Conservation (phyloP, 768 basidiomycete species). For the Pisolithus orientalis region DNA sequence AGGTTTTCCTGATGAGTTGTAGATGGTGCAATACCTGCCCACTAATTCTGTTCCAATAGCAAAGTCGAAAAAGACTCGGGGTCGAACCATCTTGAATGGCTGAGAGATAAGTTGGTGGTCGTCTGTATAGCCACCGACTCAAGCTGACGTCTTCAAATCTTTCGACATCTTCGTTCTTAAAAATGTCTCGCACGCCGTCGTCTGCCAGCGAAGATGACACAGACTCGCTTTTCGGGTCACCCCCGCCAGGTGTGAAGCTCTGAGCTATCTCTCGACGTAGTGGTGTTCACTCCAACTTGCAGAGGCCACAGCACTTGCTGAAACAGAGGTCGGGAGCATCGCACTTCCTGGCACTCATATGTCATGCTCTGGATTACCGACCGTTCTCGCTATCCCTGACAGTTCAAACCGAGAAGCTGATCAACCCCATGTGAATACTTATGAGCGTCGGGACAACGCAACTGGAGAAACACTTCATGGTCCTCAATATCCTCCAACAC, state of each 20-base stretch:
- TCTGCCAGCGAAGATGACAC: constrained; percentile 37
- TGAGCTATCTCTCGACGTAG: constrained; percentile 35
- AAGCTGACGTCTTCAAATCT: no score
- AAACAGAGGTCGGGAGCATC: constrained; percentile 88
- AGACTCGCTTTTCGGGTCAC: constrained; percentile 77
- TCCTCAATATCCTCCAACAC: neutral
- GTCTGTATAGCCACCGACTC: no score
- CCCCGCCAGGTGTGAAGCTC: constrained; percentile 81
- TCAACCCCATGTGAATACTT: neutral
- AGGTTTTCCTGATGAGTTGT: neutral
- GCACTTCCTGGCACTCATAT: constrained; percentile 94
- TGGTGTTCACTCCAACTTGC: constrained; percentile 23
- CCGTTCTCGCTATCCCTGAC: constrained; percentile 35
- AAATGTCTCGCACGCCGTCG: neutral
- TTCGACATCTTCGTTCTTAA: no score
- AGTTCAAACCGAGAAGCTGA: constrained; percentile 29
- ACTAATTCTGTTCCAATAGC: constrained; percentile 40
- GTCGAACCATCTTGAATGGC: constrained; percentile 37
- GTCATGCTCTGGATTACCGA: constrained; percentile 77
- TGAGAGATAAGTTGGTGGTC: neutral
- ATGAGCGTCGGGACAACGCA: neutral
- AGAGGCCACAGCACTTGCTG: constrained; percentile 2
- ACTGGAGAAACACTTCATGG: neutral
- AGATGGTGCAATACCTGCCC: constrained; percentile 43
- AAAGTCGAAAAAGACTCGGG: constrained; percentile 69